A percentile compares a stretch with the other conserved stretches of the same genome.
Conservation (phyloP, 768 basidiomycete species). For the Favolaschia claudopus region DNA sequence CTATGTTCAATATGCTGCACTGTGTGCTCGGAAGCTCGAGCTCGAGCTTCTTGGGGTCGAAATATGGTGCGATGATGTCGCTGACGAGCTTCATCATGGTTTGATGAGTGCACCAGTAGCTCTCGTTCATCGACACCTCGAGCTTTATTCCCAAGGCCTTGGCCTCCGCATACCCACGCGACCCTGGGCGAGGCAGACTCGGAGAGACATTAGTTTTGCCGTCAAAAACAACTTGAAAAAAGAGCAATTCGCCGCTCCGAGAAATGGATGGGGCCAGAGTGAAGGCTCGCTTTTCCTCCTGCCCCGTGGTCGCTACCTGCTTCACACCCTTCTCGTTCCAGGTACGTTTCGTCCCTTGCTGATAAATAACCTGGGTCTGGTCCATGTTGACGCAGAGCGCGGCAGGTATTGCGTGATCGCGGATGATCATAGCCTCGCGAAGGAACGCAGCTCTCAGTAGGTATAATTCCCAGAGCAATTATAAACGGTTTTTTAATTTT, state of each 20-base stretch:
- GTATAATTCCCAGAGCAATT: too few species aligned
- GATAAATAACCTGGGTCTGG: constrained; percentile 43
- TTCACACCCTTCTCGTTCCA: constrained; percentile 38
- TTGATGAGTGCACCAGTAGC: constrained; percentile 37
- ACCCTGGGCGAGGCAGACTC: constrained; percentile 24
- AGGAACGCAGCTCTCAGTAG: constrained; percentile 27
- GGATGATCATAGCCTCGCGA: constrained; percentile 32
- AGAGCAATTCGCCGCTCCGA: constrained; percentile 39
- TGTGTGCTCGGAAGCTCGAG: constrained; percentile 29
- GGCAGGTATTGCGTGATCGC: constrained; percentile 34
- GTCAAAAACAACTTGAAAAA: constrained; percentile 47
- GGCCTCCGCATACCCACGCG: constrained; percentile 30
- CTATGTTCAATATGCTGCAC: constrained; percentile 38
- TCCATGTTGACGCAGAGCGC: constrained; percentile 43
- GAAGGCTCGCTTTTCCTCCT: constrained; percentile 52
- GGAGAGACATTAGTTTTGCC: constrained; percentile 37
- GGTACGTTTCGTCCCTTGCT: constrained; percentile 35
- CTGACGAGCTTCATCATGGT: constrained; percentile 34
- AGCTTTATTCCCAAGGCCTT: constrained; percentile 31
- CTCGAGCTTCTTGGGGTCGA: constrained; percentile 19
- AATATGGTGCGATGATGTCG: constrained; percentile 38
- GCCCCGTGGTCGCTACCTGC: constrained; percentile 44
- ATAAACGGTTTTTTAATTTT: too few species aligned
- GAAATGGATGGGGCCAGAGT: constrained; percentile 45
- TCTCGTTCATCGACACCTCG: constrained; percentile 21